Base-by-base conservation (phyloP, 148 eudicot species). In the Rhododendron ferrugineum region DNA sequence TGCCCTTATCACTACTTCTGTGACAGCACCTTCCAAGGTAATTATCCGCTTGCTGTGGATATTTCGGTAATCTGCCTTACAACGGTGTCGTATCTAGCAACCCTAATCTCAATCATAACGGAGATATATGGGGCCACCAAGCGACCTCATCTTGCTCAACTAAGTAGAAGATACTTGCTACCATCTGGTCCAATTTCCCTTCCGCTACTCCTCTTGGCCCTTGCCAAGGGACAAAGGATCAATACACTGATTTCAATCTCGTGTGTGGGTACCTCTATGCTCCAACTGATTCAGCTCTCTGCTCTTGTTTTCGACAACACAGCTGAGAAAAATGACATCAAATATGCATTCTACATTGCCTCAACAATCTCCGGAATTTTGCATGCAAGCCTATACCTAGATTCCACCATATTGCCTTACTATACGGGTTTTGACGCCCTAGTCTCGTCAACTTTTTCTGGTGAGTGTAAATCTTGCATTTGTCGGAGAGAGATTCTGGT, bases 1-100 rank as follows among this genome's bases (percentile, higher is more conserved):
- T 92, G 94, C 83, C 92, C 92, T 70, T 89, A 90, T 88, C 94
- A 92, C 75, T 92, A 92, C 91, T 91, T 88, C 85, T 92, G 94
- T 89, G 88, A 87, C 86, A 90, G 90, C 88, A 81, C 84, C 50
- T 89, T 88, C 72, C 82, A 89, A 0, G 91, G 90, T 5, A 87
- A 92, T 47, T 92, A 92, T 86, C 88, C 86, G 0, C 74, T 86
- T 5, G 82, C 86, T 76, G 79, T 90, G 1, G 91, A 89, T 46
- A 79, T 34, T 75, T 10, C 85, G 2, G 87, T 86, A 0, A 49
- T 90, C 40, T 22, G 82, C 73, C 75, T 90, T 62, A 37, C 74
- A 1, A 16, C 84, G 3, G 64, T 82, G 14, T 87, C 87, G 9
- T 90, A 88, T 87, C 52, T 88, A 72, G 80, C 89, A 50, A 90